phyloP scores from a whole-genome alignment of 2,329 filamentous ascomycete genomes.

The Pestalotiopsis sp. region DNA sequence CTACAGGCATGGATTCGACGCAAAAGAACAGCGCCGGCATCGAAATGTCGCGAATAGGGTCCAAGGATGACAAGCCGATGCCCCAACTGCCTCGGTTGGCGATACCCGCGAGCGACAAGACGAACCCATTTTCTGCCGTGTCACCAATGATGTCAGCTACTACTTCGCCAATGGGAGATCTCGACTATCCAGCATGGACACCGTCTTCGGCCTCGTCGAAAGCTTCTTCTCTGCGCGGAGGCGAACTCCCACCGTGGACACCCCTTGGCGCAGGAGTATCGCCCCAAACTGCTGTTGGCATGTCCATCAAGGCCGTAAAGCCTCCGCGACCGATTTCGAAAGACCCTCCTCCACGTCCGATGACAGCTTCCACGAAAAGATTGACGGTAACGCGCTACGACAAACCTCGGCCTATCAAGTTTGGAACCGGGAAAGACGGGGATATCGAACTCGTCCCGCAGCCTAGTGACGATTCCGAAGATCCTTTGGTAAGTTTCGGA shows the following conservation, averaged over 20 bases:
- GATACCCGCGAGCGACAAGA: background rate
- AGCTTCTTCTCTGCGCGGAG: background rate
- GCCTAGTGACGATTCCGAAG: constrained; percentile 54
- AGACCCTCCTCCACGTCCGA: constrained; percentile 22
- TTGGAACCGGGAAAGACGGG: constrained; percentile 44
- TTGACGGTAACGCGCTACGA: constrained; percentile 36
- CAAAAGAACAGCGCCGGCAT: background rate
- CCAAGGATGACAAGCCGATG: constrained; percentile 21
- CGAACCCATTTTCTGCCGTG: background rate
- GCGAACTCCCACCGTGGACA: background rate
- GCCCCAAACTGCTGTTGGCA: constrained; percentile 15
- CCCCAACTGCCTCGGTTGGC: constrained; percentile 26
- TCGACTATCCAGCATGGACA: background rate
- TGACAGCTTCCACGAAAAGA: constrained; percentile 35
- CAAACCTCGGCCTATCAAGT: constrained; percentile 44
- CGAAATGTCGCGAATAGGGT: background rate
- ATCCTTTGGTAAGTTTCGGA: constrained; percentile 49
- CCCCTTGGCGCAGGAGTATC: background rate
- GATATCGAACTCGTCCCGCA: constrained; percentile 53
- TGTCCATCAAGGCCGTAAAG: constrained; percentile 10
- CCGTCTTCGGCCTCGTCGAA: background rate
- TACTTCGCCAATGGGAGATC: constrained; percentile 8
- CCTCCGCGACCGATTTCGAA: constrained; percentile 22
- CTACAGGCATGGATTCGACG: background rate
- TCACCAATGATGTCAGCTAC: constrained; percentile 15